Base-by-base conservation (phyloP, 306 rosid genomes). In the Elaeagnus macrophylla region DNA sequence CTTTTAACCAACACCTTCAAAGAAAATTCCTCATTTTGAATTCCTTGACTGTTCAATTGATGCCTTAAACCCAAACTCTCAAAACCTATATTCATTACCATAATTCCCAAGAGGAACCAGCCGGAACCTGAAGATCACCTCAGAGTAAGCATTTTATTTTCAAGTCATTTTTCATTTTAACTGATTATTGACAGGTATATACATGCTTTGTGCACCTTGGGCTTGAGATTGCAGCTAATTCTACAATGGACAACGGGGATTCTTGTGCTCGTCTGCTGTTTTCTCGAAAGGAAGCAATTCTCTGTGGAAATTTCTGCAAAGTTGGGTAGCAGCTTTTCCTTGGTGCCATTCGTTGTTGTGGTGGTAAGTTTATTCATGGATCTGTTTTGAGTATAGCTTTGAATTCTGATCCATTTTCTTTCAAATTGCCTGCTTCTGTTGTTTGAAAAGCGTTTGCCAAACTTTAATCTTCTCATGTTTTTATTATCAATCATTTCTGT, bases 141-240 rank as follows among this genome's bases (percentile, higher is more conserved):
- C 64, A 52, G 51, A 75, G 67, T 65, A 54, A 77, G 85, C 75
- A 52, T 79, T 82, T 69, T 65, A 56, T 79, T 88, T 79, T 83
- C 90, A 67, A 57, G 77, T 76, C 72, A 77, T 78, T 84, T 3
- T 82, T 82, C 81, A 71, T 76, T 79, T 76, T 74, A 75, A 80
- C 68, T 70, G 78, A 72, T 76, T 82, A 80, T 85, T 80, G 94
- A 85, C 97, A 79, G 93, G 86, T 80, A 57, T 79, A 50, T 78
- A 66, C 83, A 88, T 82, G 82, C 73, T 88, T 84, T 79, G 83
- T 81, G 71, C 79, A 57, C 81, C 67, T 79, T 81, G 94, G 90
- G 82, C 67, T 85, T 85, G 97, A 75, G 97, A 83, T 86, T 91
- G 96, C 96, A 91, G 99, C 96, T 91, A 75, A 87, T 91, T 68